A percentile compares a stretch with the other conserved stretches of the same genome.
phyloP scores from a whole-genome alignment of 495 filamentous ascomycete species.

The Margaritispora aquatica region DNA sequence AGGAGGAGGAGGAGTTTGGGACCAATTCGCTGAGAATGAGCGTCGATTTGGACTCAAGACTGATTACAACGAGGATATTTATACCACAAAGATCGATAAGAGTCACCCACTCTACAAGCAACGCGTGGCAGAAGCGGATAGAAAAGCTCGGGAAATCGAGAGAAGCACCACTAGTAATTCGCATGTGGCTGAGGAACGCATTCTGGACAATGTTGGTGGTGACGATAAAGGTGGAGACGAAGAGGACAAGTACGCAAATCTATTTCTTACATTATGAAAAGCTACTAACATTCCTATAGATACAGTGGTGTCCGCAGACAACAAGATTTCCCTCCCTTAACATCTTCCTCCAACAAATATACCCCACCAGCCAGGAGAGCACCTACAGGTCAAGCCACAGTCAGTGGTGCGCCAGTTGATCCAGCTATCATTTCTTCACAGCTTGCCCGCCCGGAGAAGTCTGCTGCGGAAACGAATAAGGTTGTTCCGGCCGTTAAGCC shows the following conservation, averaged over 20 bases:
- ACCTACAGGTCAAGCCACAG: conserved; percentile 63
- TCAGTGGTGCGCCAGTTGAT: conserved; percentile 67
- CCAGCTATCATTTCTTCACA: conserved; percentile 78
- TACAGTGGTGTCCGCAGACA: conserved; percentile 88
- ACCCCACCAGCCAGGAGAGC: conserved; percentile 82
- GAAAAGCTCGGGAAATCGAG: conserved; percentile 88
- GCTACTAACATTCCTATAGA: conserved; percentile 39
- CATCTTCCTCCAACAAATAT: conserved; percentile 60
- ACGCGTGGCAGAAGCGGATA: conserved; percentile 68
- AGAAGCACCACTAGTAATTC: conserved; percentile 56
- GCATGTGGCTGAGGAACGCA: conserved; percentile 85
- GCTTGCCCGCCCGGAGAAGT: conserved; percentile 49
- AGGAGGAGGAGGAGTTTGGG: conserved; percentile 55
- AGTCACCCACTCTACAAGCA: conserved; percentile 73
- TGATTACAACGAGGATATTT: conserved; percentile 88
- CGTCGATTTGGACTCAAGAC: conserved; percentile 78
- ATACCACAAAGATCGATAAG: conserved; percentile 85
- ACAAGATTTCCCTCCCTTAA: conserved; percentile 61
- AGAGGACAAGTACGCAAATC: conserved; percentile 70
- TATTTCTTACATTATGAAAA: background rate
- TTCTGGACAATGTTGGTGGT: conserved; percentile 48
- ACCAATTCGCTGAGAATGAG: conserved; percentile 92
- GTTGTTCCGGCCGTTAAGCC: conserved; percentile 5
- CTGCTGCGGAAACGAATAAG: conserved; percentile 38
- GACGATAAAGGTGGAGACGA: conserved; percentile 71